These are phyloP conservation scores for Fremontodendron californicum DNA, from an alignment of 345 rosid genomes.

Conservation along the genomic window DNA sequence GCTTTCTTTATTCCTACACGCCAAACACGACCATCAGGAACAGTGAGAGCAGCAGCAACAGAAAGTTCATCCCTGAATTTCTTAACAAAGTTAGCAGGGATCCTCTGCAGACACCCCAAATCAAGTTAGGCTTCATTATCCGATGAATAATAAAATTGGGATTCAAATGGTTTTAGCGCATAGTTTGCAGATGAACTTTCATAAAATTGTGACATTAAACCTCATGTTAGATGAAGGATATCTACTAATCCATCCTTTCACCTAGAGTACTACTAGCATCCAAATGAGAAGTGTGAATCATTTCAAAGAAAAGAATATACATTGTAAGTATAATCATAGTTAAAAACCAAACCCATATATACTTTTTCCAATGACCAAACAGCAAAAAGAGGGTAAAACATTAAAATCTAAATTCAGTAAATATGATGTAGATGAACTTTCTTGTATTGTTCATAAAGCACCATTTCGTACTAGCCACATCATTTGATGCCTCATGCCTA, in stretches of 20 bases:
- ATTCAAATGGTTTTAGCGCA: neutral
- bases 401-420: neutral
- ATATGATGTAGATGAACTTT: neutral
- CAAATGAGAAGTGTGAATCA: neutral
- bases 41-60: too few relatives aligned
- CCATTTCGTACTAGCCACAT: neutral
- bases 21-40: slow-evolving; percentile 70
- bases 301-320: neutral
- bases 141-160: neutral
- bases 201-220: neutral
- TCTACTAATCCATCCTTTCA: neutral
- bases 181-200: neutral
- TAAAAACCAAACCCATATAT: neutral
- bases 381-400: neutral
- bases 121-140: slow-evolving; percentile 14
- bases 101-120: slow-evolving; percentile 56
- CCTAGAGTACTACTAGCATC: neutral
- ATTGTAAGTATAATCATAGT: neutral
- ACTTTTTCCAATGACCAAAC: neutral
- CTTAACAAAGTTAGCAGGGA: slow-evolving; percentile 73
- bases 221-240: slow-evolving; percentile 3
- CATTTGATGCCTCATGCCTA: neutral
- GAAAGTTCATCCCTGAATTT: slow-evolving; percentile 71
- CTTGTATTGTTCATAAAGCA: neutral
- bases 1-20: slow-evolving; percentile 68